A percentile compares a stretch with the other conserved stretches of the same genome.
phyloP scores from a whole-genome alignment of 139 green algal species.

The Tetradesmus obliquus region DNA sequence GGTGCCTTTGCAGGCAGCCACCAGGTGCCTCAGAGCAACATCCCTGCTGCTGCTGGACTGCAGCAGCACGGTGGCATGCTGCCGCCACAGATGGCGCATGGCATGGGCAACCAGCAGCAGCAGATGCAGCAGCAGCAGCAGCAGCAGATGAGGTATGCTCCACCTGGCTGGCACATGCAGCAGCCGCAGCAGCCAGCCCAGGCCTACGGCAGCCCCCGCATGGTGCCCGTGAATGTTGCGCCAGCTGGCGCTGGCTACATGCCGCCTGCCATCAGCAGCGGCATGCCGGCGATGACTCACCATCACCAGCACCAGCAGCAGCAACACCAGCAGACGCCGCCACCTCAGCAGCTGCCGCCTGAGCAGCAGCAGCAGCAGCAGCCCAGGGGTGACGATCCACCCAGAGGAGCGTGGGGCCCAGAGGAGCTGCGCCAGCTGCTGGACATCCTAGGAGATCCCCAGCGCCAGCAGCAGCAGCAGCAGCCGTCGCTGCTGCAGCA shows the following conservation, averaged over 20 bases:
- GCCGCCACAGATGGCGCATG: neutral
- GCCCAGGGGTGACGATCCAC: neutral
- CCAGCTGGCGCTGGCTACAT: neutral
- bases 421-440: constrained; percentile 39
- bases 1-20: neutral
- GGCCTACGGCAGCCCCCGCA: neutral
- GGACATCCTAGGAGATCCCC: neutral
- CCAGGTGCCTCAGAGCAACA: neutral
- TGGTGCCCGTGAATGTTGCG: neutral
- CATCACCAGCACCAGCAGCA: neutral
- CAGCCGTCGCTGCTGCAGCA: neutral
- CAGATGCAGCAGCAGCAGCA: neutral
- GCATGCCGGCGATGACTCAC: neutral
- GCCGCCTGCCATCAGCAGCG: neutral
- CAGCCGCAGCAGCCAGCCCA: neutral
- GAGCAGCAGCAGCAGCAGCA: constrained; percentile 6
- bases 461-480: constrained; percentile 1
- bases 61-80: neutral
- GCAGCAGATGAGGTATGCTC: neutral
- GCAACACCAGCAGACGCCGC: neutral
- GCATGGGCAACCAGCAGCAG: neutral
- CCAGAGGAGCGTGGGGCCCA: neutral
- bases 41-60: neutral
- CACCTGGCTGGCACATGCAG: neutral
- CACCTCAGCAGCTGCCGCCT: neutral